Evolutionary conservation across 2,329 filamentous ascomycete genomes (phyloP).

Genomic region (Hypoxylon sp.): DNA sequence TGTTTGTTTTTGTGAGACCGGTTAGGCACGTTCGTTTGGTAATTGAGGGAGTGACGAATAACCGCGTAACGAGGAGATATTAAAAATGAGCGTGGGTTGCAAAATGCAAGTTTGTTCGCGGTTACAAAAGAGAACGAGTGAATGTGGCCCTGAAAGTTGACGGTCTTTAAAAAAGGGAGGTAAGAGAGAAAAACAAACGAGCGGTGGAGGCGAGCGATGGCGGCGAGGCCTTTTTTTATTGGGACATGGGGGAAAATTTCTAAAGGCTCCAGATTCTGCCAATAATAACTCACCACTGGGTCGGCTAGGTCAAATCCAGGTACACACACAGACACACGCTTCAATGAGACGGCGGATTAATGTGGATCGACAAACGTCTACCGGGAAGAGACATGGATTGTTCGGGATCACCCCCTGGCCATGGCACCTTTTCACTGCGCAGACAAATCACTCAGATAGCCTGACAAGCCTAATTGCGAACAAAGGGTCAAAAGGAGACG

Average conservation of each 20-base stretch:
- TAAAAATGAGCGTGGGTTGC: conserved; percentile 46
- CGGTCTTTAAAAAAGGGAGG: conserved; percentile 30
- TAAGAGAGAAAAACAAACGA: conserved; percentile 19
- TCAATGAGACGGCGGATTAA: conserved; percentile 38
- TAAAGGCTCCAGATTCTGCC: conserved; percentile 15
- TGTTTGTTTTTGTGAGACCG: conserved; percentile 14
- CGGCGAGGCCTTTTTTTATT: conserved; percentile 40
- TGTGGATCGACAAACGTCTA: conserved; percentile 49
- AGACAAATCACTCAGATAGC: conserved; percentile 20
- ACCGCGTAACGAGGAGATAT: conserved; percentile 26
- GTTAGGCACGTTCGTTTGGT: conserved; percentile 9
- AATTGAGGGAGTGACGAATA: conserved; percentile 41
- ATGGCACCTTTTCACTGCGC: conserved; percentile 17
- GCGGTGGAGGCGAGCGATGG: conserved; percentile 32
- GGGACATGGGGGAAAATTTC: conserved; percentile 40
- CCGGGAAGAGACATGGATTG: conserved; percentile 39
- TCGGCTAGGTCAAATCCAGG: conserved; percentile 28
- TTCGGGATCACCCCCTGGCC: conserved; percentile 29
- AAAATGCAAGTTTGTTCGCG: conserved; percentile 40
- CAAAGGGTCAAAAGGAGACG: conserved; percentile 33
- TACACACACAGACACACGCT: conserved; percentile 28
- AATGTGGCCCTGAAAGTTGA: conserved; percentile 31
- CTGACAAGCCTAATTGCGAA: conserved; percentile 24
- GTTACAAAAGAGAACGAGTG: conserved; percentile 36
- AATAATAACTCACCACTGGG: conserved; percentile 29